Base-by-base conservation (phyloP, 495 filamentous ascomycete species). In the Schizothecium vesticola region DNA sequence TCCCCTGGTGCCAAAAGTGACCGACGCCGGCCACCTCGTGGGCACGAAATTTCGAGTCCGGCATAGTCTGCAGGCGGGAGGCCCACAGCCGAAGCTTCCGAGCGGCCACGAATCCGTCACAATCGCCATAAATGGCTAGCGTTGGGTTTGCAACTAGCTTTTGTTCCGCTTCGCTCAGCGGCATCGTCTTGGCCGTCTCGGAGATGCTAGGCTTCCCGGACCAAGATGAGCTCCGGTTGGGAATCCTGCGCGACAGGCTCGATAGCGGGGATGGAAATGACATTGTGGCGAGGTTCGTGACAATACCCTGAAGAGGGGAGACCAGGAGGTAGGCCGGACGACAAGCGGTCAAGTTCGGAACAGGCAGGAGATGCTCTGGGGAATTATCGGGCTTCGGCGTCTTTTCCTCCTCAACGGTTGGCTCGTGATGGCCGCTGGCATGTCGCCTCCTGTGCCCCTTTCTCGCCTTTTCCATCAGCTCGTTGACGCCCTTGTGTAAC, bases 1-100 rank as follows among this genome's bases (percentile, higher is more conserved):
- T 88, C 6, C 83, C 73, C 71, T 94, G 90, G 24, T 81, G 75
- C 92, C 93, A 97, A 72, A 97, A 96, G 78, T 97, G 93, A 3
- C 90, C 92, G 10, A 90, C 93, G 6, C 86, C 86, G 22, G 78
- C 75, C 58, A 96, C 83, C 72, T 91, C 87, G 29, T 83, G 79
- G 65, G 77, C 81, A 7, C 76, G 75, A 66, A 89, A 90, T 61
- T 69, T 76, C 36, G 77, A 80, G 26, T 71, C 76, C 13, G 75
- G 75, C 0, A 70, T 72, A 9, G 69, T 70, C 6, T 75, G 68
- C 67, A 96, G 79, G 66, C 83, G 86, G 60, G 83, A 80, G 24
- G 84, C 86, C 95, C 95, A 98, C 31, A 81, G 77, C 24, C 85
- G 82, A 70, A 94, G 80, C 76, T 88, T 93, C 62, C 79, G 86